Conservation (phyloP, 495 filamentous ascomycete species). For the Podospora conica region DNA sequence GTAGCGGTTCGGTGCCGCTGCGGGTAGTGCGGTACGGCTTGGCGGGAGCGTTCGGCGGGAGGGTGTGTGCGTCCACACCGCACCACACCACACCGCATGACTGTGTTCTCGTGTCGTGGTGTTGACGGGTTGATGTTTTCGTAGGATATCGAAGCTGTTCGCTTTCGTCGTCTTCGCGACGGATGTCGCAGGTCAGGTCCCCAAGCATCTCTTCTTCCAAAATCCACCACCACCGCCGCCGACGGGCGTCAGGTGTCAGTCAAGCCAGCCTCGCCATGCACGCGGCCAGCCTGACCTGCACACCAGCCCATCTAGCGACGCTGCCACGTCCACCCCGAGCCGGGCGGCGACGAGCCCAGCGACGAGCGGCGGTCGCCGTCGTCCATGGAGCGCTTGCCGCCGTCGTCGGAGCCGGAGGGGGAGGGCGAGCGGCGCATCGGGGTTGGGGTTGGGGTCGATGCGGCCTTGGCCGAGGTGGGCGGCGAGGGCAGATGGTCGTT, state of each 20-base stretch:
- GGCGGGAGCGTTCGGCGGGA: not conserved
- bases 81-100: no score
- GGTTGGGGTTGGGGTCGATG: slow-evolving; percentile 3
- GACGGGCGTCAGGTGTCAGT: no score
- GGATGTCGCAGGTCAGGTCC: no score
- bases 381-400: slow-evolving; percentile 37
- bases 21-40: no score
- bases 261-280: no score
- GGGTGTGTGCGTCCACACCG: not conserved
- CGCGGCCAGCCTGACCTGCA: not conserved
- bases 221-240: no score
- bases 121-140: no score
- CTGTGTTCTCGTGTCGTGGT: no score
- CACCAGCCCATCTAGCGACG: slow-evolving; percentile 13
- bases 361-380: slow-evolving; percentile 23
- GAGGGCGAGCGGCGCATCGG: slow-evolving; percentile 36
- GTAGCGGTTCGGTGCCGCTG: no score
- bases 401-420: slow-evolving; percentile 34
- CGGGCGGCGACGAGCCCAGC: slow-evolving; percentile 11
- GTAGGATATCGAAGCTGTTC: no score
- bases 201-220: no score
- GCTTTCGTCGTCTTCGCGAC: no score
- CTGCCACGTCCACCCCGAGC: slow-evolving; percentile 22
- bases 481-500: slow-evolving; percentile 25
- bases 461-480: slow-evolving; percentile 10